Percentiles rank a stretch among this genome's conserved stretches.
Evolutionary conservation across 2,329 filamentous ascomycete genomes (phyloP).

Genomic region (Aspergillus fischeri): DNA sequence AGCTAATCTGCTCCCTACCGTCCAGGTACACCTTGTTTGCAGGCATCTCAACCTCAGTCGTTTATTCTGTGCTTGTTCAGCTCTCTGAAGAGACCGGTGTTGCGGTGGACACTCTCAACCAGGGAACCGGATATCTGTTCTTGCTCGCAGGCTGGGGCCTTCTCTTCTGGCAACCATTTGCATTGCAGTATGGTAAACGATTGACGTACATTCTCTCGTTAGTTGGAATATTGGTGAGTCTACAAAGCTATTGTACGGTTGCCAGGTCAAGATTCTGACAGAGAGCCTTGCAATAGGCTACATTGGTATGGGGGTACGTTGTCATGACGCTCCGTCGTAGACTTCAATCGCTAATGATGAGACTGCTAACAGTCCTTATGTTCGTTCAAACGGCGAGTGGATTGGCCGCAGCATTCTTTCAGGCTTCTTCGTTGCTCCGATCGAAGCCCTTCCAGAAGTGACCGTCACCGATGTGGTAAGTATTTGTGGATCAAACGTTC

Average conservation of each 20-base stretch:
- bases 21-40: conserved; percentile 36
- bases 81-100: conserved; percentile 36
- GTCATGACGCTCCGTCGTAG: neutral
- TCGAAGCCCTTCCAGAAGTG: conserved; percentile 41
- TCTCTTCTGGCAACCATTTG: conserved; percentile 47
- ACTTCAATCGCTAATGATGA: neutral
- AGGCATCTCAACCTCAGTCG: conserved; percentile 35
- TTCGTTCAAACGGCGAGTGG: conserved; percentile 35
- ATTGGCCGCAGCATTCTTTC: conserved; percentile 34
- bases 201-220: conserved; percentile 33
- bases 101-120: conserved; percentile 30
- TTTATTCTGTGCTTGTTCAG: conserved; percentile 38
- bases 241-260: neutral
- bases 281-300: conserved; percentile 15
- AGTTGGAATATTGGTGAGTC: conserved; percentile 28
- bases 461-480: conserved; percentile 40
- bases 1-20: neutral
- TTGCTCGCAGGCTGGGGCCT: conserved; percentile 44
- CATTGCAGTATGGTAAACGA: conserved; percentile 42
- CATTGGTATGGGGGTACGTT: conserved; percentile 31
- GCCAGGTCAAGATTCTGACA: neutral
- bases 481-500: neutral
- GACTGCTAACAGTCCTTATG: conserved; percentile 24
- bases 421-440: conserved; percentile 40
- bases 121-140: conserved; percentile 41